These are phyloP conservation scores for Euphorbia lathyris DNA, from an alignment of 345 rosid genomes.

Conservation along the genomic window DNA sequence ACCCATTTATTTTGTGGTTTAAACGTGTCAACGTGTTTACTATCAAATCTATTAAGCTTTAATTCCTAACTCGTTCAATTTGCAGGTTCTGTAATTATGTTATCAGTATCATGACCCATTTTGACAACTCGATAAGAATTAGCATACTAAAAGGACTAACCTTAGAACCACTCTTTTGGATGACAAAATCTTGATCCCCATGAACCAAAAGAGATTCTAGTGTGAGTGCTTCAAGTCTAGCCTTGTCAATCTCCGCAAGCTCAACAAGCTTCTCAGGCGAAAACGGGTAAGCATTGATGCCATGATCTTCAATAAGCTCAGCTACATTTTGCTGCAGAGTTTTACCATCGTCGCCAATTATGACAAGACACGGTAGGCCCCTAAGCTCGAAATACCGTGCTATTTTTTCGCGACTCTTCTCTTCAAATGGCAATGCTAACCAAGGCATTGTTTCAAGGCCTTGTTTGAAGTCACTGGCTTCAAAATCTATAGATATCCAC, in stretches of 20 bases:
- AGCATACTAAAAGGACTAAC: slow-evolving; percentile 6
- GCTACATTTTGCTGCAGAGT: slow-evolving; percentile 51
- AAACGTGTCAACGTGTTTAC: no score
- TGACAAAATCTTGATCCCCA: slow-evolving; percentile 56
- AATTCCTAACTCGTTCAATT: no score
- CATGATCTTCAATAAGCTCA: slow-evolving; percentile 60
- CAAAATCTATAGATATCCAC: slow-evolving; percentile 49
- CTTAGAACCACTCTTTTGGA: slow-evolving; percentile 50
- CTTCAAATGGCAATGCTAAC: slow-evolving; percentile 63
- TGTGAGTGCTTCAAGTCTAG: slow-evolving; percentile 50
- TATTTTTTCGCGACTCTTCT: slow-evolving; percentile 46
- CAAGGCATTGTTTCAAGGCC: slow-evolving; percentile 55
- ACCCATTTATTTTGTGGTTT: no score
- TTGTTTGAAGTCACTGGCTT: slow-evolving; percentile 51
- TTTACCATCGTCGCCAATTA: slow-evolving; percentile 72
- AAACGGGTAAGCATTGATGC: slow-evolving; percentile 64
- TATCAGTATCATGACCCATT: no score
- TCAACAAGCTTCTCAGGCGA: slow-evolving; percentile 42
- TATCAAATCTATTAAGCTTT: no score
- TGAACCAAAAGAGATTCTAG: slow-evolving; percentile 55
- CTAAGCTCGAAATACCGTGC: slow-evolving; percentile 50
- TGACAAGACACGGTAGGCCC: slow-evolving; percentile 51
- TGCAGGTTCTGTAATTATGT: no score
- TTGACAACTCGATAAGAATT: not conserved
- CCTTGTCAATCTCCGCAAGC: slow-evolving; percentile 51